Conservation (phyloP, 1,284 basidiomycete species). For the Irpex sp. region DNA sequence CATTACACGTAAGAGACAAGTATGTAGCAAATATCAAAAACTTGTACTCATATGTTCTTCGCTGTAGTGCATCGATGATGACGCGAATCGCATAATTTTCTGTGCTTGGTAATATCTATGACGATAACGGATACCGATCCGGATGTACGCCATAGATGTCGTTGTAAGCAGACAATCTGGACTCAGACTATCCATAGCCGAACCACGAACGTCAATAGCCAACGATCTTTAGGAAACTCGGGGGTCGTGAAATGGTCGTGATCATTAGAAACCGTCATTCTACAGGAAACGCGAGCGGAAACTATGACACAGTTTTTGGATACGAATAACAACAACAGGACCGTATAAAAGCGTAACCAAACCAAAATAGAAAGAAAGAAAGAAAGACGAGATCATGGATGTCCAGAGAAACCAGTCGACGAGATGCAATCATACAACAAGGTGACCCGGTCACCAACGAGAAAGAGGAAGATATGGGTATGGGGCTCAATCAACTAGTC, state of each 20-base stretch:
- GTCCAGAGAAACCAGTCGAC: not conserved
- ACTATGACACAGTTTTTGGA: not conserved
- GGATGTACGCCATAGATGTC: too few species aligned
- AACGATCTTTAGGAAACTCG: not conserved
- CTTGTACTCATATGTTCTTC: not conserved
- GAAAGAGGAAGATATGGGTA: not conserved
- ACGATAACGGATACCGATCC: not conserved
- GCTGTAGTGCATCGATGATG: not conserved
- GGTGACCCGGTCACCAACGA: not conserved
- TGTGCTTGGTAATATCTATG: not conserved
- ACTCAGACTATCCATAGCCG: too few species aligned
- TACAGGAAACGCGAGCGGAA: not conserved
- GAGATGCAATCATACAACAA: not conserved
- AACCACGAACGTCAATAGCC: too few species aligned
- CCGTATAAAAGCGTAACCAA: not conserved
- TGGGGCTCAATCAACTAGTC: not conserved
- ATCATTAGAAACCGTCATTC: not conserved
- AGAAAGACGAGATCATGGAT: not conserved
- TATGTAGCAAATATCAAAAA: not conserved
- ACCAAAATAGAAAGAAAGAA: not conserved
- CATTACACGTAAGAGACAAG: too few species aligned
- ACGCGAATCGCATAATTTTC: too few species aligned
- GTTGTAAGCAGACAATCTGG: too few species aligned
- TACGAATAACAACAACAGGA: not conserved
- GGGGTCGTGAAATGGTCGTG: not conserved